A percentile compares a stretch with the other conserved stretches of the same genome.
phyloP scores from a whole-genome alignment of 1,139 yeast genomes.

The Lodderomyces elongisporus region DNA sequence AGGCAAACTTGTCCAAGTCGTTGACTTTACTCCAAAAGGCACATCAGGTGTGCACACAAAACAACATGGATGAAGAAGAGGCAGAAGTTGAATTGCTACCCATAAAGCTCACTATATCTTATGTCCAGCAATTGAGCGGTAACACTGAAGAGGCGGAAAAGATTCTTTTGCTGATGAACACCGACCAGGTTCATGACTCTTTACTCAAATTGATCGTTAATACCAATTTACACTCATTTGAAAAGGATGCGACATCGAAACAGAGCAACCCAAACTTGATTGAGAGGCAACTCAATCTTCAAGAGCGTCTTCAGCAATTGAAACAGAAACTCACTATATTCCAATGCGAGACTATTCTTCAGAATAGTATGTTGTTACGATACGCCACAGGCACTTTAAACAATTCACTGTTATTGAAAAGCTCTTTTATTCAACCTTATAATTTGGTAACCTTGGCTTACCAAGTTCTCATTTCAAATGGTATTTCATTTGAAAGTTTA shows the following conservation, averaged over 20 bases:
- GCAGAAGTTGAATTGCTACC: constrained; percentile 51
- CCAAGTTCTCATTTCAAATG: constrained; percentile 26
- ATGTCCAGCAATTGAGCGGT: constrained; percentile 49
- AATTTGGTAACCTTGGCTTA: constrained; percentile 26
- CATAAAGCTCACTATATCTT: constrained; percentile 66
- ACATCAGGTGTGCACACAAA: constrained; percentile 35
- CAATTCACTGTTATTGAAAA: constrained; percentile 18
- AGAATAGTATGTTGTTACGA: constrained; percentile 42
- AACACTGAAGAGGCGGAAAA: constrained; percentile 37
- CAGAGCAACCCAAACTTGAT: constrained; percentile 21
- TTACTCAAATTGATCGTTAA: constrained; percentile 29
- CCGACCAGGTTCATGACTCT: constrained; percentile 23
- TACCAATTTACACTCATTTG: constrained; percentile 24
- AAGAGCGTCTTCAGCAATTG: constrained; percentile 30
- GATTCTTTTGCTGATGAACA: constrained; percentile 25
- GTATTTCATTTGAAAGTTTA: constrained; percentile 27
- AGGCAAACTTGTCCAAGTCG: constrained; percentile 40
- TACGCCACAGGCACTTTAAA: constrained; percentile 31
- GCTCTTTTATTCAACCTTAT: constrained; percentile 12
- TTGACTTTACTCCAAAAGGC: constrained; percentile 50
- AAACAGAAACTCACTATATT: constrained; percentile 38
- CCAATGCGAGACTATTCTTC: constrained; percentile 37
- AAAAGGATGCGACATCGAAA: background rate
- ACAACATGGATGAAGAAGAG: constrained; percentile 35
- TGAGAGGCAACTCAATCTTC: constrained; percentile 42